Conservation (phyloP, 768 basidiomycete genomes). For the Udeniomyces megalosporus region DNA sequence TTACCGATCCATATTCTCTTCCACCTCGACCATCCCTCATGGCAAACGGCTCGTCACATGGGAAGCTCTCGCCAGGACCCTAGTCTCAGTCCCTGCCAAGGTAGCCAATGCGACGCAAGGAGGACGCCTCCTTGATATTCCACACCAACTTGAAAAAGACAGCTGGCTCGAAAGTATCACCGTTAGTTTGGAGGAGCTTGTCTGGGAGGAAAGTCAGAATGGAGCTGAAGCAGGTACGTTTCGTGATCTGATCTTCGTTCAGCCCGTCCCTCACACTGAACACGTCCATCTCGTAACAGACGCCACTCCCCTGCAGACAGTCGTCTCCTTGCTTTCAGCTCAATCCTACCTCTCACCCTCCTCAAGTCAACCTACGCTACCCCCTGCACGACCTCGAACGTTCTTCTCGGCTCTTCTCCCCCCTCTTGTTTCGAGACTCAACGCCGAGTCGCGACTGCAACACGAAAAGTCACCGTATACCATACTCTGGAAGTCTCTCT, state of each 20-base stretch:
- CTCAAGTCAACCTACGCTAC: slow-evolving; percentile 37
- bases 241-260: background rate
- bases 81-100: slow-evolving; percentile 55
- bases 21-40: background rate
- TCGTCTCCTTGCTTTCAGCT: slow-evolving; percentile 42
- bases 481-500: slow-evolving; percentile 32
- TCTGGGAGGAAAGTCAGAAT: background rate
- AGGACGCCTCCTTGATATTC: slow-evolving; percentile 30
- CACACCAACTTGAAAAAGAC: slow-evolving; percentile 35
- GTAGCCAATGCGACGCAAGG: slow-evolving; percentile 53
- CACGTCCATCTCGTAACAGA: slow-evolving; percentile 38
- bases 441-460: too few relatives aligned
- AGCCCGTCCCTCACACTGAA: slow-evolving; percentile 36
- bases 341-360: slow-evolving; percentile 50
- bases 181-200: background rate
- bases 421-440: slow-evolving; percentile 40
- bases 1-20: slow-evolving; percentile 37
- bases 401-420: slow-evolving; percentile 34
- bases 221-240: background rate
- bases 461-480: too few relatives aligned
- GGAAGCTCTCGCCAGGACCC: slow-evolving; percentile 57
- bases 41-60: slow-evolving; percentile 33
- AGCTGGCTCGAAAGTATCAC: background rate
- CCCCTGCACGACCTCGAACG: slow-evolving; percentile 17
- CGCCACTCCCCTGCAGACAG: slow-evolving; percentile 30